These are phyloP conservation scores for Dendrocalamus sinicus DNA, from an alignment of 176 grass and related monocot species.

Conservation along the genomic window DNA sequence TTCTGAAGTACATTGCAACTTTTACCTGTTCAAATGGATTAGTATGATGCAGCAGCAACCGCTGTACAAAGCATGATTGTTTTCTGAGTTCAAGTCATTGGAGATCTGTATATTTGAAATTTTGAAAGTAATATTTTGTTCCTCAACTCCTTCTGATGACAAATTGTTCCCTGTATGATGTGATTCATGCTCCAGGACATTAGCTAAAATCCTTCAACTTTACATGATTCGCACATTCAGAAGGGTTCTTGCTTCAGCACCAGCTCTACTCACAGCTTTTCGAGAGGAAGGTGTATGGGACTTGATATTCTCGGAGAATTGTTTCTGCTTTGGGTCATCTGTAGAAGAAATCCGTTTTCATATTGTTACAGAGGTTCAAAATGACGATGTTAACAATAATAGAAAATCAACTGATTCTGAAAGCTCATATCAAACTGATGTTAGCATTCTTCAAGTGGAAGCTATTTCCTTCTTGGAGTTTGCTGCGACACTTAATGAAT, in stretches of 20 bases:
- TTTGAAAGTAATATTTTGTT: conserved; percentile 16
- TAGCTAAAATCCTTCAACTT: conserved; percentile 83
- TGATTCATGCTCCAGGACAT: conserved; percentile 66
- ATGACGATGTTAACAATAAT: conserved; percentile 43
- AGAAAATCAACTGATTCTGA: conserved; percentile 33
- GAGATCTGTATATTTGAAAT: conserved; percentile 15
- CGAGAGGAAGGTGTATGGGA: conserved; percentile 89
- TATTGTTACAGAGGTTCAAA: conserved; percentile 35
- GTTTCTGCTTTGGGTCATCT: conserved; percentile 84
- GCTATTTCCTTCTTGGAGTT: conserved; percentile 92
- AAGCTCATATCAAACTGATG: conserved; percentile 47
- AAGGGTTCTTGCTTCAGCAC: conserved; percentile 92
- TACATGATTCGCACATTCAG: conserved; percentile 85
- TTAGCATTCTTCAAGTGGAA: conserved; percentile 73
- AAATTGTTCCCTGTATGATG: background rate
- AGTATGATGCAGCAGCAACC: conserved; percentile 25
- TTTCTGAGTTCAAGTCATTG: conserved; percentile 3
- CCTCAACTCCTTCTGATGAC: conserved; percentile 30
- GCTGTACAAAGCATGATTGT: background rate
- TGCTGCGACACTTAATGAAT: conserved; percentile 68
- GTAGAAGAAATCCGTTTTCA: conserved; percentile 42
- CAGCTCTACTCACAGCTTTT: conserved; percentile 81
- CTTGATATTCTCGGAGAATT: conserved; percentile 89
- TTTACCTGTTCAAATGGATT: conserved; percentile 32
- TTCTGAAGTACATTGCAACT: conserved; percentile 29